Base-by-base conservation (phyloP, 345 rosid genomes). In the Psidium guajava region DNA sequence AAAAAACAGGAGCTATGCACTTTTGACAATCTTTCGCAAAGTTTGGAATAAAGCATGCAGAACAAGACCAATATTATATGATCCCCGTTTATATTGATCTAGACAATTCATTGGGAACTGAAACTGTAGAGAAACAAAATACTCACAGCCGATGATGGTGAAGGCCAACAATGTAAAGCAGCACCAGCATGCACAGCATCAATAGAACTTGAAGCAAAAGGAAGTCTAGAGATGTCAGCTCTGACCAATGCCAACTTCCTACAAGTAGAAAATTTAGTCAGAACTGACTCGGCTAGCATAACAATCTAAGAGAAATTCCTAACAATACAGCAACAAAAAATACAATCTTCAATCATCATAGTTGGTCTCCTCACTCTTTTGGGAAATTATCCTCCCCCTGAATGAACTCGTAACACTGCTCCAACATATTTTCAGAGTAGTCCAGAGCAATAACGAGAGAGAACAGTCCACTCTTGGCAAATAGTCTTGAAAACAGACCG, bases 151-250 rank as follows among this genome's bases (percentile, higher is more conserved):
- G 91, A 83, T 52, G 95, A 89, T 84, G 98, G 98, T 32, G 98
- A 96, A 87, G 98, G 95, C 99, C 99, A 96, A 86, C 98, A 95
- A 89, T 96, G 98, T 69, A 96, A 88, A 86, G 98, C 99, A 86
- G 96, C 96, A 86, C 96, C 99, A 61, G 98, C 98, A 86, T 95
- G 99, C 86, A 96, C 91, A 24, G 98, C 96, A 85, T 96, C 98
- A 25, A 95, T 88, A 20, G 98, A 94, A 87, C 95, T 86, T 57
- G 96, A 88, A 82, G 88, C 84, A 81, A 96, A 94, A 59, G 99
- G 99, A 82, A 96, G 97, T 87, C 98, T 89, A 83, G 97, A 92
- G 50, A 96, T 94, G 86, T 96, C 98, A 25, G 98, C 98, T 92
- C 98, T 93, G 87, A 95, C 98, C 89, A 95, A 87, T 77, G 91